phyloP scores from a whole-genome alignment of 2,329 filamentous ascomycete species.

The Epichloe elymi region DNA sequence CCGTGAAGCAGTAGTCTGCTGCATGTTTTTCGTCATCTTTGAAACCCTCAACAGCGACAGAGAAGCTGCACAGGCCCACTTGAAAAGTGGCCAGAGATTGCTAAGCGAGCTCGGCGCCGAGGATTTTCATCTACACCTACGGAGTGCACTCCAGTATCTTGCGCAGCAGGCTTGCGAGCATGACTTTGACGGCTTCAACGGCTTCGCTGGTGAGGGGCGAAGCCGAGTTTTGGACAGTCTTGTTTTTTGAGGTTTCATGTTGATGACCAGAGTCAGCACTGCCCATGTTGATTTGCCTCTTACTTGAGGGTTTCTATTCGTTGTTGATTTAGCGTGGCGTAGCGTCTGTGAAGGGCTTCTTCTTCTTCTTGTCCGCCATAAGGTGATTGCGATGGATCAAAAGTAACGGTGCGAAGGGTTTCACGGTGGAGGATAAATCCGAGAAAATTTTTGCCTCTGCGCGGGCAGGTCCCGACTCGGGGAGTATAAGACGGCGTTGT shows the following conservation, averaged over 20 bases:
- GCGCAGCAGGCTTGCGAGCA: slow-evolving; percentile 9
- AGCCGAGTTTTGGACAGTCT: slow-evolving; percentile 2
- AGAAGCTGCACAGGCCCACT: slow-evolving; percentile 21
- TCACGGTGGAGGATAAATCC: too few species aligned
- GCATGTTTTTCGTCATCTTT: slow-evolving; percentile 25
- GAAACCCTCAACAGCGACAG: slow-evolving; percentile 24
- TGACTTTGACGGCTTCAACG: not conserved
- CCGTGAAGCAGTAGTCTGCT: slow-evolving; percentile 20
- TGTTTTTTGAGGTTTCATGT: not conserved
- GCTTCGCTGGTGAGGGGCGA: not conserved
- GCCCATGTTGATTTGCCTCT: not conserved
- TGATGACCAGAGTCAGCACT: not conserved
- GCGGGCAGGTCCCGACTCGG: too few species aligned
- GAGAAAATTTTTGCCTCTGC: too few species aligned
- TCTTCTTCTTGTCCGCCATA: too few species aligned
- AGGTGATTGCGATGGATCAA: too few species aligned
- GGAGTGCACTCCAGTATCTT: slow-evolving; percentile 11
- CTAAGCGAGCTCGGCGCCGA: slow-evolving; percentile 17
- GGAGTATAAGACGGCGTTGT: too few species aligned
- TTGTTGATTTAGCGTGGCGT: not conserved
- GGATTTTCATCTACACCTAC: slow-evolving; percentile 9
- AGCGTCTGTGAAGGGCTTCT: not conserved
- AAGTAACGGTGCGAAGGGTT: too few species aligned
- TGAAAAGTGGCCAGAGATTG: slow-evolving; percentile 23
- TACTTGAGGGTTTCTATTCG: not conserved